Base-by-base conservation (phyloP, 2,329 filamentous ascomycete genomes). In the Cladosporium phlei region DNA sequence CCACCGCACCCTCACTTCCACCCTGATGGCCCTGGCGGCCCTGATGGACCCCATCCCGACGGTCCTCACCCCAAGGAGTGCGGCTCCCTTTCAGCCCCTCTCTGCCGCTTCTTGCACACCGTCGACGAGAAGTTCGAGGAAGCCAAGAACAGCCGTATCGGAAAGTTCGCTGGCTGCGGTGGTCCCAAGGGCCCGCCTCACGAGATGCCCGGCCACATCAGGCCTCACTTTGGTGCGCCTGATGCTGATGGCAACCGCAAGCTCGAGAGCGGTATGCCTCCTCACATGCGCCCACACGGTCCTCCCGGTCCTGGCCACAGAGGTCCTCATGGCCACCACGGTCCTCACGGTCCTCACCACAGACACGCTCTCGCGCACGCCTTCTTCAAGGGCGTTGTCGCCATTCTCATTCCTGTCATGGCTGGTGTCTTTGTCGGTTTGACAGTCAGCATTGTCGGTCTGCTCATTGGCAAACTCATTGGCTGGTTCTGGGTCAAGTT, bases 381-480 rank as follows among this genome's bases (percentile, higher is more conserved):
- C 17, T 61, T 65, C 47, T 71, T 73, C 58, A 77, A 77, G 56
- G 71, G 85, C 39, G 71, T 77, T 52, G 70, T 79, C 28, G 79
- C 83, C 51, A 75, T 88, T 34, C 63, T 88, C 38, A 70, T 88
- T 29, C 85, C 85, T 2, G 72, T 87, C 44, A 67, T 85, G 43
- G 74, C 87, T 53, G 85, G 85, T 49, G 74, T 88, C 53, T 74
- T 80, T 19, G 81, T 82, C 34, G 85, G 85, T 59, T 75, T 87
- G 46, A 73, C 75, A 22, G 80, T 83, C 52, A 84, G 83, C 65
- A 63, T 86, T 30, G 61, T 87, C 37, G 83, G 81, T 46, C 83
- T 88, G 76, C 67, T 82, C 48, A 64, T 84, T 30, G 83, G 82
- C 52, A 80, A 78, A 40, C 56, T 83, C 44, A 70, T 81, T 45